These are phyloP conservation scores for Colletotrichum somersetense DNA, from an alignment of 2,329 filamentous ascomycete species.

Conservation along the genomic window DNA sequence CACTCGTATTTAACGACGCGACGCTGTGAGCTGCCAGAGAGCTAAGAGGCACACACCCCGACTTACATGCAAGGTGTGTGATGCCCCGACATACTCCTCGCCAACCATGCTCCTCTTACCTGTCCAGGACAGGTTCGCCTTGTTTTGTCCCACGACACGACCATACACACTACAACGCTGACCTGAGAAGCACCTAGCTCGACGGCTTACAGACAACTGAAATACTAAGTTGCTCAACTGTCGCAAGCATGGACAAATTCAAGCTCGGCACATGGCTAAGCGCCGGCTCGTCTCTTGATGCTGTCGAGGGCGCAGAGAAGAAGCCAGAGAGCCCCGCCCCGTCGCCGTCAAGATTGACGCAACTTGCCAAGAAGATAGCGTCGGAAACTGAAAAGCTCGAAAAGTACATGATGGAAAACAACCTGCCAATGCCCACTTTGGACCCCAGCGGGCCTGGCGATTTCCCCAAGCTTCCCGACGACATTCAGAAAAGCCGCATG, in stretches of 20 bases:
- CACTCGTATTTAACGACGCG: neutral
- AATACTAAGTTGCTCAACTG: neutral
- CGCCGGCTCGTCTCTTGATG: slow-evolving; percentile 42
- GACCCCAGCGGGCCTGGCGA: slow-evolving; percentile 58
- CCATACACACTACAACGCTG: neutral
- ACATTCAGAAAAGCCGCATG: slow-evolving; percentile 59
- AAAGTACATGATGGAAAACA: slow-evolving; percentile 58
- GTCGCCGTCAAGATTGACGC: slow-evolving; percentile 55
- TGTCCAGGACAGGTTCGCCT: neutral
- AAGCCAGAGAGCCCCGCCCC: slow-evolving; percentile 43
- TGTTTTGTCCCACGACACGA: neutral
- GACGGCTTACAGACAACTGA: neutral
- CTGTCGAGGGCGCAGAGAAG: slow-evolving; percentile 47
- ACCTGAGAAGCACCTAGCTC: neutral
- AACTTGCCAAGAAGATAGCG: slow-evolving; percentile 62
- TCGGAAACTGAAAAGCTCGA: slow-evolving; percentile 64
- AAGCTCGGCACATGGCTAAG: slow-evolving; percentile 54
- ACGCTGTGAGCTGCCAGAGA: neutral
- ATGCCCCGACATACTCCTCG: neutral
- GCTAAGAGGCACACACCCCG: too few relatives aligned
- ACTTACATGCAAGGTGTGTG: neutral
- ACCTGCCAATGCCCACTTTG: slow-evolving; percentile 58
- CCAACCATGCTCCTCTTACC: neutral
- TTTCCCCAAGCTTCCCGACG: slow-evolving; percentile 61
- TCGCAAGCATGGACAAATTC: slow-evolving; percentile 49